A percentile compares a stretch with the other conserved stretches of the same genome.
Evolutionary conservation across 2,329 filamentous ascomycete species (phyloP).

Genomic region (Microsporum ferrugineum): DNA sequence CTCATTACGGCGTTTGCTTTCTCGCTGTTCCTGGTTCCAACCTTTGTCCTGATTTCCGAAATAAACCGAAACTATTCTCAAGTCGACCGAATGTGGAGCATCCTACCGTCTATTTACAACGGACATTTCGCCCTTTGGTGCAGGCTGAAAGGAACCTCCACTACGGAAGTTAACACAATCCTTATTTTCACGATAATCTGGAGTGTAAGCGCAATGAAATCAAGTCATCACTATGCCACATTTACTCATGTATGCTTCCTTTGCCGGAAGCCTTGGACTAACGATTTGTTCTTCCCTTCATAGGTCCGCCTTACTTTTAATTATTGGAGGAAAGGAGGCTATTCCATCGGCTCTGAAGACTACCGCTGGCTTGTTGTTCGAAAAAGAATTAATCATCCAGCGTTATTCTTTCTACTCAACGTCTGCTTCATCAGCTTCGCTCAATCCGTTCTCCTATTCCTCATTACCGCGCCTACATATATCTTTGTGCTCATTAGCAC

Average conservation of each 20-base stretch:
- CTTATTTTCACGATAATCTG: conserved; percentile 61
- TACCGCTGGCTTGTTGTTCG: conserved; percentile 82
- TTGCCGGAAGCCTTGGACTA: not conserved
- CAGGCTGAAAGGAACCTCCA: conserved; percentile 58
- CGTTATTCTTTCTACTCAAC: conserved; percentile 77
- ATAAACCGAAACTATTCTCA: conserved; percentile 94
- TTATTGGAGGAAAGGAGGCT: conserved; percentile 92
- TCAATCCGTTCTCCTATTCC: conserved; percentile 71
- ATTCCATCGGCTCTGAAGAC: conserved; percentile 78
- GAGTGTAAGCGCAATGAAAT: conserved; percentile 51
- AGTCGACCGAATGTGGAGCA: conserved; percentile 83
- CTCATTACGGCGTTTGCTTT: conserved; percentile 63
- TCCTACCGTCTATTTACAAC: conserved; percentile 78
- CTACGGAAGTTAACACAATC: conserved; percentile 59
- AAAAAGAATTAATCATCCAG: conserved; percentile 54
- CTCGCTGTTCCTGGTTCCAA: conserved; percentile 55
- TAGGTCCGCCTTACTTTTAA: conserved; percentile 81
- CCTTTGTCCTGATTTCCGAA: conserved; percentile 69
- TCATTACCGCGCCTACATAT: conserved; percentile 73
- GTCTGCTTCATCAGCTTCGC: conserved; percentile 74
- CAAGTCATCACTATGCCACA: not conserved
- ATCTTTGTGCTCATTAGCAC: conserved; percentile 57
- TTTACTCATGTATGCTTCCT: not conserved
- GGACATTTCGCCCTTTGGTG: conserved; percentile 77
- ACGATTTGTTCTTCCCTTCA: not conserved